Percentiles rank a stretch among this genome's conserved stretches.
phyloP scores from a whole-genome alignment of 2,329 filamentous ascomycete species.

The Rhinocladiella similis region DNA sequence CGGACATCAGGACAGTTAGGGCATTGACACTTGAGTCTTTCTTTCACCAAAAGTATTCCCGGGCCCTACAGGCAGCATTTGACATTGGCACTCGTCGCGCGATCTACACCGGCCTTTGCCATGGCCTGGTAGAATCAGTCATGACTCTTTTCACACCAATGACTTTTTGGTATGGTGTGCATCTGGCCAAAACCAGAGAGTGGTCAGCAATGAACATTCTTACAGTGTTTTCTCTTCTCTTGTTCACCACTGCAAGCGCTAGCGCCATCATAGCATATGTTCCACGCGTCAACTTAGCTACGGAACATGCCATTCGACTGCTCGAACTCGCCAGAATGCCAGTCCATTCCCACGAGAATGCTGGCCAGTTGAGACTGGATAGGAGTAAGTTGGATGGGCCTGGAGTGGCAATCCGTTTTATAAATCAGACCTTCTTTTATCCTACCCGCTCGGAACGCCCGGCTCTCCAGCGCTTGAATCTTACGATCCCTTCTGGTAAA shows the following conservation, averaged over 20 bases:
- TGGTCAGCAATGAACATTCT: conserved; percentile 61
- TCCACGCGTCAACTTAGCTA: conserved; percentile 75
- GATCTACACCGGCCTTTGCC: conserved; percentile 67
- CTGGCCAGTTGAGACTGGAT: conserved; percentile 46
- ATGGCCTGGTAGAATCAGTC: conserved; percentile 73
- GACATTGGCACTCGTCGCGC: conserved; percentile 66
- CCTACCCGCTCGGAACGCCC: conserved; percentile 54
- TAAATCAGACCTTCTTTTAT: conserved; percentile 70
- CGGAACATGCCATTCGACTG: conserved; percentile 70
- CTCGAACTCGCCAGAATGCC: conserved; percentile 63
- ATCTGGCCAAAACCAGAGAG: conserved; percentile 57
- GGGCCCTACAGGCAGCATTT: conserved; percentile 55
- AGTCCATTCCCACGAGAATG: conserved; percentile 58
- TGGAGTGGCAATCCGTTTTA: conserved; percentile 58
- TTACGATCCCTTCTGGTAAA: conserved; percentile 63
- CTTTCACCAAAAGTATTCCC: conserved; percentile 65
- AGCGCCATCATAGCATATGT: conserved; percentile 70
- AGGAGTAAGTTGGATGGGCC: conserved; percentile 30
- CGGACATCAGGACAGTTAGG: conserved; percentile 76
- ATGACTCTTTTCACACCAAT: conserved; percentile 72
- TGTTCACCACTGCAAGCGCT: conserved; percentile 78
- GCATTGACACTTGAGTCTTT: conserved; percentile 71
- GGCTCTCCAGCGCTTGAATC: conserved; percentile 65
- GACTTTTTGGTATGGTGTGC: conserved; percentile 79
- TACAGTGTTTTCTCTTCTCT: conserved; percentile 75